Percentiles rank a stretch among this genome's conserved stretches.
Conservation (phyloP, 208 protist species). For the Wallacemonas collosoma region DNA sequence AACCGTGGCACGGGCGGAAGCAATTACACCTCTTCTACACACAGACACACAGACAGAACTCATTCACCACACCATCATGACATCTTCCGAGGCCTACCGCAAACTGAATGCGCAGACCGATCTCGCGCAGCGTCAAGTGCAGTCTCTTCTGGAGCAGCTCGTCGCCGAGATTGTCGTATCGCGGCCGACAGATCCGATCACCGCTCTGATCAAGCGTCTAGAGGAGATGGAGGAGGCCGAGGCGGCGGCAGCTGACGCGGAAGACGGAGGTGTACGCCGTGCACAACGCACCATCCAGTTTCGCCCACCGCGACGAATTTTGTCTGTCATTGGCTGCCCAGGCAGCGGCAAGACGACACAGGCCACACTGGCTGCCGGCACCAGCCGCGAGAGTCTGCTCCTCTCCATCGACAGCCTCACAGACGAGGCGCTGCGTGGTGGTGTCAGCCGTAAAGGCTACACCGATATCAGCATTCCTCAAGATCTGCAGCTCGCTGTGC, state of each 20-base stretch:
- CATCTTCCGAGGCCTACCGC: conserved; percentile 36
- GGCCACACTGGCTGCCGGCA: conserved; percentile 5
- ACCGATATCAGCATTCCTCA: conserved; percentile 9
- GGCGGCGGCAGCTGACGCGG: neutral
- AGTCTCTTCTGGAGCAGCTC: conserved; percentile 40
- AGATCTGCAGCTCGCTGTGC: conserved; percentile 15
- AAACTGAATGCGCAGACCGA: conserved; percentile 36
- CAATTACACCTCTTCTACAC: neutral
- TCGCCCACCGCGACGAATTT: conserved; percentile 2
- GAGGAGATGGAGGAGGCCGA: conserved; percentile 28
- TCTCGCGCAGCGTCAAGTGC: conserved; percentile 33
- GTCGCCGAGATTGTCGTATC: conserved; percentile 29
- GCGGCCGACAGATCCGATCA: conserved; percentile 31
- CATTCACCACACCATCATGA: conserved; percentile 24
- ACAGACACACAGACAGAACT: neutral
- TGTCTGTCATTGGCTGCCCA: conserved; percentile 16
- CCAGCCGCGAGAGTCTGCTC: conserved; percentile 1
- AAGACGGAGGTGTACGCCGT: neutral
- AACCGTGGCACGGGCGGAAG: no score
- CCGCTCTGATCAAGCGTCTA: conserved; percentile 30
- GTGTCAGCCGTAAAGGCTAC: conserved; percentile 11
- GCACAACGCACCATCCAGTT: neutral
- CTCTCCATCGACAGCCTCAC: conserved; percentile 1
- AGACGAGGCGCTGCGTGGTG: conserved; percentile 4
- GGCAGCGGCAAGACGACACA: conserved; percentile 20